phyloP scores from a whole-genome alignment of 495 filamentous ascomycete genomes.

The Penicillium antarcticum region DNA sequence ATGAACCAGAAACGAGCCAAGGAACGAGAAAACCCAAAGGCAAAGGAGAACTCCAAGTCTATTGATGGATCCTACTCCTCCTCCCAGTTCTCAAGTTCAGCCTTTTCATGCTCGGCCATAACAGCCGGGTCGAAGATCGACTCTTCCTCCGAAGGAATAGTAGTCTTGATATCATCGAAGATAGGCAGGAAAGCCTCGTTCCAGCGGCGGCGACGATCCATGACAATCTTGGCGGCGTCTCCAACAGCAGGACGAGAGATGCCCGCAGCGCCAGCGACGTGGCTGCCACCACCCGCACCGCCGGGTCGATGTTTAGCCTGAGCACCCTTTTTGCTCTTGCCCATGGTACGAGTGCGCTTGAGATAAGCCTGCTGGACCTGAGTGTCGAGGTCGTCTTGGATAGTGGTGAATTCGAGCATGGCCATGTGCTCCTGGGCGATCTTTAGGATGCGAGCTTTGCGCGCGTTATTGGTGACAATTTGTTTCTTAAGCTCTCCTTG shows the following conservation, averaged over 20 bases:
- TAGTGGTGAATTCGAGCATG: slow-evolving; percentile 91
- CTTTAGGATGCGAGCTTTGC: slow-evolving; percentile 80
- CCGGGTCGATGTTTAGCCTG: slow-evolving; percentile 70
- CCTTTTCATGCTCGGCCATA: slow-evolving; percentile 58
- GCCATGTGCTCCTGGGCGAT: slow-evolving; percentile 89
- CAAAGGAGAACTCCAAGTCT: neutral
- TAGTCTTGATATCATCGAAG: slow-evolving; percentile 70
- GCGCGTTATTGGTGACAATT: slow-evolving; percentile 80
- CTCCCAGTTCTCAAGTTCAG: slow-evolving; percentile 73
- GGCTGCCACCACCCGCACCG: slow-evolving; percentile 52
- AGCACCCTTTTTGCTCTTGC: slow-evolving; percentile 79
- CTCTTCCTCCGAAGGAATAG: slow-evolving; percentile 50
- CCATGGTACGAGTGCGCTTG: slow-evolving; percentile 91
- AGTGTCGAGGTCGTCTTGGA: slow-evolving; percentile 91
- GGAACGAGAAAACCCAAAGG: slow-evolving; percentile 3
- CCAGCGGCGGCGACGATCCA: slow-evolving; percentile 87
- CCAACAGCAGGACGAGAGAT: slow-evolving; percentile 78
- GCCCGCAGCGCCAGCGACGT: slow-evolving; percentile 44
- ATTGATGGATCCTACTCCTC: slow-evolving; percentile 45
- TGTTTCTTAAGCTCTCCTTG: slow-evolving; percentile 79
- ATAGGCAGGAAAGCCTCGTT: slow-evolving; percentile 81
- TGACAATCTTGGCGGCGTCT: slow-evolving; percentile 80
- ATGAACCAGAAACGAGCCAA: neutral
- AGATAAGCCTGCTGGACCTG: slow-evolving; percentile 95
- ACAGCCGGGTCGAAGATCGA: slow-evolving; percentile 62